phyloP scores from a whole-genome alignment of 2,329 filamentous ascomycete genomes.

The Neonectria ditissima region DNA sequence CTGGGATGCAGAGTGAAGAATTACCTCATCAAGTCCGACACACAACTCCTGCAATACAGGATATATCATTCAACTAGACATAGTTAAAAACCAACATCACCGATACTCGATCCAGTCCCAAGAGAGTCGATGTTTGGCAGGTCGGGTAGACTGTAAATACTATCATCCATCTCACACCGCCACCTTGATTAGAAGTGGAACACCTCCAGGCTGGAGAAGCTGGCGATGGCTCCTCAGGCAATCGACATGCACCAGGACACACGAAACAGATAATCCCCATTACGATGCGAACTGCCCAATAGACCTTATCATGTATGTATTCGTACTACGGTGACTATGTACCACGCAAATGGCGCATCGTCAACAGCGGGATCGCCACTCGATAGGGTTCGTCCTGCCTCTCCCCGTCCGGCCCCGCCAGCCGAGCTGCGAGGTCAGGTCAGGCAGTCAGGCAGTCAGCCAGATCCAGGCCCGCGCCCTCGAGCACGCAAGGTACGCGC shows the following conservation, averaged over 20 bases:
- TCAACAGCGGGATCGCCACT: background rate
- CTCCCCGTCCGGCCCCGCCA: constrained; percentile 3
- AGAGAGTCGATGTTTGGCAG: too few relatives aligned
- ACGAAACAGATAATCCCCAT: background rate
- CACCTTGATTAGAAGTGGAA: background rate
- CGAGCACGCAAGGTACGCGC: background rate
- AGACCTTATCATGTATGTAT: background rate
- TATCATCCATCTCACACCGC: background rate
- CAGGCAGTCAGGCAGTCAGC: background rate
- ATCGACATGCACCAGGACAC: background rate
- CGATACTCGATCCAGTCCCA: too few relatives aligned
- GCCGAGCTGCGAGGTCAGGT: background rate
- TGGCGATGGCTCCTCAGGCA: background rate
- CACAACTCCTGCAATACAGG: too few relatives aligned
- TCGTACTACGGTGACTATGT: background rate
- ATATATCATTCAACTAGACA: too few relatives aligned
- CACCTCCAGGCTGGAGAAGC: background rate
- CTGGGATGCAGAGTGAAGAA: too few relatives aligned
- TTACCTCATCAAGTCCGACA: too few relatives aligned
- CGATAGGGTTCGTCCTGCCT: constrained; percentile 1
- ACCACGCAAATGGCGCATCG: background rate
- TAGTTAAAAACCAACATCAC: too few relatives aligned
- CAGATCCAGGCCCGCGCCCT: background rate
- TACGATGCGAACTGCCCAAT: background rate
- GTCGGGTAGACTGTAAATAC: background rate